Evolutionary conservation across 108 stramenopile species (phyloP).

Genomic region (Fragilaria radians): DNA sequence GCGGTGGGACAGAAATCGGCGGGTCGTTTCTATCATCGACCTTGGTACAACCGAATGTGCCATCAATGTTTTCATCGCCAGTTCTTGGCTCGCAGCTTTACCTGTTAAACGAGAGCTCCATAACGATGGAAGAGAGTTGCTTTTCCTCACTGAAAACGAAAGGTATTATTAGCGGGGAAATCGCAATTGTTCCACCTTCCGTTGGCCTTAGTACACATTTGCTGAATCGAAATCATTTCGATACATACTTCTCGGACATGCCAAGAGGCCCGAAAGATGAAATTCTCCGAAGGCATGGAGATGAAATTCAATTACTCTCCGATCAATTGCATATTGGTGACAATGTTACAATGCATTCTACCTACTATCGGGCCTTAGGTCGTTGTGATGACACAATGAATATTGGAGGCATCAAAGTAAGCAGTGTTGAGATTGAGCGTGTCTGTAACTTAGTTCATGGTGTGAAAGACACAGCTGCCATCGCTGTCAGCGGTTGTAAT

Average conservation of each 20-base stretch:
- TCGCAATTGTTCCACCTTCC: slow-evolving; percentile 21
- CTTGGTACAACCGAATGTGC: slow-evolving; percentile 26
- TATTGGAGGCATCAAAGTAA: slow-evolving; percentile 32
- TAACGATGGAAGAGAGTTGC: background rate
- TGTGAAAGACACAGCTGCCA: slow-evolving; percentile 28
- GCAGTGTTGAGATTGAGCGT: slow-evolving; percentile 29
- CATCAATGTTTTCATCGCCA: slow-evolving; percentile 31
- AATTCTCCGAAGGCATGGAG: slow-evolving; percentile 27
- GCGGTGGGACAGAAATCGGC: slow-evolving; percentile 34
- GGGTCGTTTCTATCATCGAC: slow-evolving; percentile 33
- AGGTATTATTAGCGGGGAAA: slow-evolving; percentile 21
- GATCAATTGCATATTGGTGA: slow-evolving; percentile 6
- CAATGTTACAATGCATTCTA: background rate
- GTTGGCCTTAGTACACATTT: slow-evolving; percentile 22
- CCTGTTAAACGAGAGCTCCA: background rate
- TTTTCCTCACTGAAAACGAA: background rate
- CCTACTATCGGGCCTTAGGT: slow-evolving; percentile 29
- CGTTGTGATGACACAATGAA: slow-evolving; percentile 38
- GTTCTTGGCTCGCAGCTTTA: slow-evolving; percentile 24
- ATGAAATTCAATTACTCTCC: slow-evolving; percentile 22
- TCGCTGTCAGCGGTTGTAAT: slow-evolving; percentile 21
- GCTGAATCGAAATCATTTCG: slow-evolving; percentile 22
- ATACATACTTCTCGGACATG: slow-evolving; percentile 29
- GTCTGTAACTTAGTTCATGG: slow-evolving; percentile 23
- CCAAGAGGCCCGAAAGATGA: slow-evolving; percentile 19